Base-by-base conservation (phyloP, 768 basidiomycete species). In the Tephrocybe sp. region DNA sequence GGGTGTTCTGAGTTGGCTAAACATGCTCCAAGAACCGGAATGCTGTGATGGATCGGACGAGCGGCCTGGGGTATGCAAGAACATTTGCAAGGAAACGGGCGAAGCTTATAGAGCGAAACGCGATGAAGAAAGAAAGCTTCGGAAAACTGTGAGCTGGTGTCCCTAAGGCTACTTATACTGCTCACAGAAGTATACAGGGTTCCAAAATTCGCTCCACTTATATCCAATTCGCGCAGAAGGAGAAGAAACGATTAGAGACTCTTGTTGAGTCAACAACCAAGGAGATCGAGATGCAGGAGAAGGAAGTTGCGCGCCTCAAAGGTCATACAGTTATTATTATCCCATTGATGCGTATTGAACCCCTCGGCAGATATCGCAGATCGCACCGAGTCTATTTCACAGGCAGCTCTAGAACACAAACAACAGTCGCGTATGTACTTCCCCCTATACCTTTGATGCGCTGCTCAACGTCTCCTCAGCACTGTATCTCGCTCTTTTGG, bases 1-100 rank as follows among this genome's bases (percentile, higher is more conserved):
- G 5, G 34, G 18, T 16, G 1, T 26, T 18, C 26, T 21, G 9
- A 28, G 24, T n/a, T n/a, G n/a, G 42, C 58, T 68, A 34, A 71
- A 39, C 18, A 4, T 9, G 9, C 13, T 3, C 16, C 5, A 56
- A 97, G 96, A 99, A 64, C 77, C 80, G 1, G 82, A 92, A 63
- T 99, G 96, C 60, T 99, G 96, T 61, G 96, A 99, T 58, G 96
- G 96, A 11, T 92, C 93, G 0, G 96, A 99, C 67, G 97, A 99
- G 69, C 78, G 74, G 21, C 67, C 80, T 9, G 92, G 92, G 15
- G 74, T 87, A 13, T 99, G 97, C 65, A 68, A 77, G 28, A 84
- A 97, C 65, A 70, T 69, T 2, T 99, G 97, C 64, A 75, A 76
- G 39, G 82, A 87, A 61, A 75, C 89, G 36, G 93, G 94, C 1